These are phyloP conservation scores for Macaranga tanarius DNA, from an alignment of 441 rosid species.

Conservation along the genomic window DNA sequence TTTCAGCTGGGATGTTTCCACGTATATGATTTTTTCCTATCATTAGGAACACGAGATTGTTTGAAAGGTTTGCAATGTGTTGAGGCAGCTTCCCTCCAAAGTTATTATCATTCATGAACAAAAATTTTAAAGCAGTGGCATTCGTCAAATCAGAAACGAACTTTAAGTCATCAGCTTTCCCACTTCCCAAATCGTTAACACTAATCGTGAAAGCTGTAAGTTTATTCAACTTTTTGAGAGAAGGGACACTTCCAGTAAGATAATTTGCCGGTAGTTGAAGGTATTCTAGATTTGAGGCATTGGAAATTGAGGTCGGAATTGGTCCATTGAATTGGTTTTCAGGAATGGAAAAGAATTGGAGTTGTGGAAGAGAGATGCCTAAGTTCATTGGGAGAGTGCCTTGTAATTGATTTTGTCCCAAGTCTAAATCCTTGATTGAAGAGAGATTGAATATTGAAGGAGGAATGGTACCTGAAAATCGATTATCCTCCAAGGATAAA, in stretches of 20 bases:
- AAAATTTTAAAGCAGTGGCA: not conserved
- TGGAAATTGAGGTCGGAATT: not conserved
- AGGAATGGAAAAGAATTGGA: not conserved
- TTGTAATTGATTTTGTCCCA: not conserved
- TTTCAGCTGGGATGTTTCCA: not conserved
- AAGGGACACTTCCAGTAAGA: not conserved
- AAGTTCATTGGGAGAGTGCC: not conserved
- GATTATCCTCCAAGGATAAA: not conserved
- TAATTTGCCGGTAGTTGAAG: not conserved
- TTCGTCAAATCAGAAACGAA: not conserved
- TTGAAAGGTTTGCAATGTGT: not conserved
- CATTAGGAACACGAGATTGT: not conserved
- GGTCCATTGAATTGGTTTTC: not conserved
- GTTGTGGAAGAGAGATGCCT: not conserved
- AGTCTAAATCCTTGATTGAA: not conserved
- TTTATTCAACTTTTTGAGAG: not conserved
- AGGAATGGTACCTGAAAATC: not conserved
- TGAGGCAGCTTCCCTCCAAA: not conserved
- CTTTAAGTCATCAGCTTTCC: not conserved
- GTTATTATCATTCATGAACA: not conserved
- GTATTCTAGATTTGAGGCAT: not conserved
- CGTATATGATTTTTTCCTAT: not conserved
- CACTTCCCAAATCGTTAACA: not conserved
- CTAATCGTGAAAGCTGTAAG: not conserved
- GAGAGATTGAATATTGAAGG: conserved; percentile 2